Conservation (phyloP, 331 rosid species). For the Telfairia occidentalis region DNA sequence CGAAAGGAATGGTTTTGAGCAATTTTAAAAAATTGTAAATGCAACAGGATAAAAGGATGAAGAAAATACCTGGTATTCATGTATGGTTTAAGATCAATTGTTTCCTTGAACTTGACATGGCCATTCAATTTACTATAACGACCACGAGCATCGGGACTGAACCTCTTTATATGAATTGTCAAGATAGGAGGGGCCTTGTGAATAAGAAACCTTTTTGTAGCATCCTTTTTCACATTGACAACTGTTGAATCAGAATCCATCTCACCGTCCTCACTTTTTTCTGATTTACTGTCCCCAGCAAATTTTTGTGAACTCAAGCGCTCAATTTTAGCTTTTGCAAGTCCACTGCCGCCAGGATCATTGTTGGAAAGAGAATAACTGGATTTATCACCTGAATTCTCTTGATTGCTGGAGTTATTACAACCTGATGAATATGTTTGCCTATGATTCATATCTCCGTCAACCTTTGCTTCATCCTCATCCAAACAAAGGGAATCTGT, state of each 20-base stretch:
- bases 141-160: conserved; percentile 87
- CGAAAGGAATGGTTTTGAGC: neutral
- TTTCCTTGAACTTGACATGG: conserved; percentile 61
- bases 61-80: conserved; percentile 65
- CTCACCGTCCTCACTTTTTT: conserved; percentile 32
- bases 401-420: conserved; percentile 27
- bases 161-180: conserved; percentile 85
- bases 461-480: conserved; percentile 22
- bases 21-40: neutral
- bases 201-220: conserved; percentile 68
- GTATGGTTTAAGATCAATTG: conserved; percentile 66
- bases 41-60: neutral
- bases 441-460: conserved; percentile 16
- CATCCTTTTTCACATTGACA: conserved; percentile 71
- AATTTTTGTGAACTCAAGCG: conserved; percentile 18
- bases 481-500: conserved; percentile 17
- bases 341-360: conserved; percentile 13
- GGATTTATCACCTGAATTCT: conserved; percentile 25
- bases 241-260: conserved; percentile 22
- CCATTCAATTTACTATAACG: conserved; percentile 86
- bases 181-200: conserved; percentile 66
- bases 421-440: conserved; percentile 28
- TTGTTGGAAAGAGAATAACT: conserved; percentile 24
- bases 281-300: conserved; percentile 18
- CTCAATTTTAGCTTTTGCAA: conserved; percentile 14